phyloP scores from a whole-genome alignment of 495 filamentous ascomycete genomes.

The Podospora pseudoanserina region DNA sequence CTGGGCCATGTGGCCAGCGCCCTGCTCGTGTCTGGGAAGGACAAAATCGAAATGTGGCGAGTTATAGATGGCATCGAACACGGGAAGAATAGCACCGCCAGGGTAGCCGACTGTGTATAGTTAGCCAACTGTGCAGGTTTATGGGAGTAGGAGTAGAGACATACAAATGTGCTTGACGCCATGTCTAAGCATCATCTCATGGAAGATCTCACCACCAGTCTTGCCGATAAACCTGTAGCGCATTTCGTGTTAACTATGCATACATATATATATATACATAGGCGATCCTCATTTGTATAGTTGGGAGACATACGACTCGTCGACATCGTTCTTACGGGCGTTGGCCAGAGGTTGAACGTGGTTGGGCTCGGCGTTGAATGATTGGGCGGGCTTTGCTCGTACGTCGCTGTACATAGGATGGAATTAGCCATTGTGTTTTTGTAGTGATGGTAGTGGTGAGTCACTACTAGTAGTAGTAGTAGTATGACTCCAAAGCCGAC shows the following conservation, averaged over 20 bases:
- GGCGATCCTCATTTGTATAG: conserved; percentile 14
- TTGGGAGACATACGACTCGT: conserved; percentile 60
- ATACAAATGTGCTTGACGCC: conserved; percentile 87
- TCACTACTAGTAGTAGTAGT: neutral
- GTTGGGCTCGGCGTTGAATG: conserved; percentile 59
- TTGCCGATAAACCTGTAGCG: conserved; percentile 78
- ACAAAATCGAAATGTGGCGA: conserved; percentile 74
- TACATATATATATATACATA: conserved; percentile 13
- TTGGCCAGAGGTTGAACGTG: conserved; percentile 69
- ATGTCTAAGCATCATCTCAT: conserved; percentile 97
- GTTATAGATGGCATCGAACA: conserved; percentile 80
- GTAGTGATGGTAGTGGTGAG: neutral
- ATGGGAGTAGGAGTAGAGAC: conserved; percentile 35
- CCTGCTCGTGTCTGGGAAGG: conserved; percentile 74
- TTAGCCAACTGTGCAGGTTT: conserved; percentile 20
- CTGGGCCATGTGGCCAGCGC: conserved; percentile 78
- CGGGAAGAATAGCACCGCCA: conserved; percentile 77
- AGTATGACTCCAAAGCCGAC: neutral
- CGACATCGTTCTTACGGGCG: conserved; percentile 60
- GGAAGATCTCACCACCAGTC: conserved; percentile 95
- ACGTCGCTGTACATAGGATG: conserved; percentile 29
- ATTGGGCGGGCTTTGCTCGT: conserved; percentile 58
- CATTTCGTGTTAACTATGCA: conserved; percentile 27
- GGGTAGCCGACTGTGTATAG: conserved; percentile 59
- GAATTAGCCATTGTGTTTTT: conserved; percentile 24